Evolutionary conservation across 1,284 basidiomycete species (phyloP), one percentile per base, ranked within the genome.

Genomic region (Cutaneotrichosporon dermatis): DNA sequence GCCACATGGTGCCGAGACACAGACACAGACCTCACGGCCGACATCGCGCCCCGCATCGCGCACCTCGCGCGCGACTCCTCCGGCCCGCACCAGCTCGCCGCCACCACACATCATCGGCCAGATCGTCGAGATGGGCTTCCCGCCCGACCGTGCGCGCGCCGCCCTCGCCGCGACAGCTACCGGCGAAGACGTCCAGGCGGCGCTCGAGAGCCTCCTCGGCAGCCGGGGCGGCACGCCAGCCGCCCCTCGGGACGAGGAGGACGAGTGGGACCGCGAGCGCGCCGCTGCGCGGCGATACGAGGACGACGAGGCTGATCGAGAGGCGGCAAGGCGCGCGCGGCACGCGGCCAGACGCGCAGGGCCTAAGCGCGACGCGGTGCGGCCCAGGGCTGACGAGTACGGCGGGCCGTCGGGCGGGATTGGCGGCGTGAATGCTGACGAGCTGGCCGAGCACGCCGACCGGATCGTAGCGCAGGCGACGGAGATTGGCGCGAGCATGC

Each of bases 121-220:
- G 71, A 85, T 95, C 36, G 88, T 95, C 40, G 91, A 93, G 77
- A 95, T 95, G 90, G 92, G 93, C n/a, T 95, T 94, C 76, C 85
- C 89, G 0, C 81, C 88, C 35, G 75, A 84, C 45, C 85, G 89
- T 73, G 87, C 91, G 4, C 83, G 85, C 13, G 73, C 83, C 8
- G 91, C 92, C 0, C 83, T 92, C 2, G 83, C 84, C 6, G 82
- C 85, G 13, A 91, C 88, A 0, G 79, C 84, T 45, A 83, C 82
- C 0, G 86, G 86, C 1, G 65, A 87, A 54, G 86, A 93, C 63
- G 85, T 92, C 6, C 83, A 91, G 70, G 85, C 85, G 7, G 93
- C 93, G 0, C 72, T 93, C 11, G 91, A 94, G 54, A 82, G 80
- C 4, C 78, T 95, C 0, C 80, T 93, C 13, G 79, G 81, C 1